Evolutionary conservation across 2,329 filamentous ascomycete species (phyloP).

Genomic region (Helotiales sp.): DNA sequence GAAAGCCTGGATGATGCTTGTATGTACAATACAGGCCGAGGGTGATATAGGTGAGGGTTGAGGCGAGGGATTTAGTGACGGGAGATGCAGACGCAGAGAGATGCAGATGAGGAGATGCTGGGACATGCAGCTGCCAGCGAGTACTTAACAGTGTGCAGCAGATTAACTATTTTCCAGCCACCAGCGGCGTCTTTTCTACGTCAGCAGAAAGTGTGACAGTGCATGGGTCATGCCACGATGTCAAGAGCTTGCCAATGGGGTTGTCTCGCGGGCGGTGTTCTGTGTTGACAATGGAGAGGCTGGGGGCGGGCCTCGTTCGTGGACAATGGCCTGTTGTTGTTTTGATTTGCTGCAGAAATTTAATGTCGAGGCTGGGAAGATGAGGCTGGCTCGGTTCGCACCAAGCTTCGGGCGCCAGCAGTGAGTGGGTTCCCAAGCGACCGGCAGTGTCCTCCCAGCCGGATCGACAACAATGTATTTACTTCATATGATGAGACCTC

Average conservation of each 20-base stretch:
- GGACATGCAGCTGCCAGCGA: constrained; percentile 20
- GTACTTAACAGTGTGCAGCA: constrained; percentile 21
- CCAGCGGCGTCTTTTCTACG: constrained; percentile 7
- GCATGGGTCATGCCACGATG: constrained; percentile 2
- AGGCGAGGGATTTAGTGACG: not conserved
- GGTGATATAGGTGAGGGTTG: not conserved
- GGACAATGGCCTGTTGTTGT: not conserved
- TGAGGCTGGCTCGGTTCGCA: no score
- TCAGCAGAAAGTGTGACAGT: constrained; percentile 12
- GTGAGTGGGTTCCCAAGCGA: no score
- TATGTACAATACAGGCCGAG: constrained; percentile 5
- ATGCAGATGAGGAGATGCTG: constrained; percentile 14
- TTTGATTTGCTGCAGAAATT: constrained; percentile 11
- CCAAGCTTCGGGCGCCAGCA: no score
- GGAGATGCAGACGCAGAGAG: not conserved
- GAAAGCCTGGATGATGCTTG: constrained; percentile 1
- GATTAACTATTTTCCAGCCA: constrained; percentile 23
- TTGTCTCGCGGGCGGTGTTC: not conserved
- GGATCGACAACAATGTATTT: no score
- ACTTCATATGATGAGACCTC: no score
- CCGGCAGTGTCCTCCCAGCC: no score
- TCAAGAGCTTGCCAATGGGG: not conserved
- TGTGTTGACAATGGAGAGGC: constrained; percentile 16
- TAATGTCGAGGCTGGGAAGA: constrained; percentile 7
- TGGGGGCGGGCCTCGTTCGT: constrained; percentile 19